Conservation (phyloP, 495 filamentous ascomycete species). For the Podospora anserina region DNA sequence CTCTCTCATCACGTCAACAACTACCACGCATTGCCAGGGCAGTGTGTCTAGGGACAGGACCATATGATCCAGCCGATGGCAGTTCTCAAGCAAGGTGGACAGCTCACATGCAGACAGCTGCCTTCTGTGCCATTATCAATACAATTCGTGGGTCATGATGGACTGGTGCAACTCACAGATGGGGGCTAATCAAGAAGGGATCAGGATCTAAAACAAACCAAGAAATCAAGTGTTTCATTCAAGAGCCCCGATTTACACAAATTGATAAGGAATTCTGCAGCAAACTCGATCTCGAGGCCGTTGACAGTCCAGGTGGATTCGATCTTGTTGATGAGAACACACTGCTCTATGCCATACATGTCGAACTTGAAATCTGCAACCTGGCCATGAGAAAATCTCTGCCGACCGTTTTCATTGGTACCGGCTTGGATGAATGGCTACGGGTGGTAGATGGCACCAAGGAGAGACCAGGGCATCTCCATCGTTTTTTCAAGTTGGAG, state of each 20-base stretch:
- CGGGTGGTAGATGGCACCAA: constrained; percentile 27
- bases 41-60: constrained; percentile 45
- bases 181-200: background rate
- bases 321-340: constrained; percentile 45
- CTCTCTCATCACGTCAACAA: constrained; percentile 5
- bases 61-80: constrained; percentile 42
- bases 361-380: constrained; percentile 48
- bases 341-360: constrained; percentile 59
- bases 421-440: constrained; percentile 39
- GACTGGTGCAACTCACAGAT: background rate
- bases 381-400: constrained; percentile 31
- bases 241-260: constrained; percentile 68
- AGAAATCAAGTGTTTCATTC: constrained; percentile 50
- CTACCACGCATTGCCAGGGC: constrained; percentile 34
- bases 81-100: constrained; percentile 31
- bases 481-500: constrained; percentile 31
- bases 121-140: constrained; percentile 53
- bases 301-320: constrained; percentile 58
- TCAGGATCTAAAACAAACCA: constrained; percentile 22
- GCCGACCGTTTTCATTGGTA: constrained; percentile 46
- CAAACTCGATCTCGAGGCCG: constrained; percentile 50
- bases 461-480: background rate
- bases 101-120: constrained; percentile 58
- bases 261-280: constrained; percentile 58
- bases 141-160: constrained; percentile 32